A percentile compares a stretch with the other conserved stretches of the same genome.
phyloP scores from a whole-genome alignment of 305 asterid genomes.

The Withania somnifera region DNA sequence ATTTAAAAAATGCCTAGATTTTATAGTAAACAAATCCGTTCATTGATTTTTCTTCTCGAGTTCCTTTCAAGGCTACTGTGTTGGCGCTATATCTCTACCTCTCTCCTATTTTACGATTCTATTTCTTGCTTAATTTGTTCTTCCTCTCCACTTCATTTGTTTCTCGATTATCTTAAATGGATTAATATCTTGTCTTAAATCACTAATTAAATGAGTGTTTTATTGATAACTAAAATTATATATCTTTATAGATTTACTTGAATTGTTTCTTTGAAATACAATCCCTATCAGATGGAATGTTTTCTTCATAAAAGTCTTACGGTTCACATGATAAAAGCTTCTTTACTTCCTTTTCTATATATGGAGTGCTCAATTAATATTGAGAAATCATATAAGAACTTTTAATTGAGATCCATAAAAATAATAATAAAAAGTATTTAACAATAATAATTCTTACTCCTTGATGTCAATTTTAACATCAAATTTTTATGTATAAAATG shows the following conservation, averaged over 20 bases:
- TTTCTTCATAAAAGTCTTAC: not conserved
- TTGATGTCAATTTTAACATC: not conserved
- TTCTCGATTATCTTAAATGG: not conserved
- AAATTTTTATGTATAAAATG: not conserved
- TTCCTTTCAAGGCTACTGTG: not conserved
- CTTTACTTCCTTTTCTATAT: not conserved
- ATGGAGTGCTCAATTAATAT: not conserved
- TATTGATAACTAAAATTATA: not conserved
- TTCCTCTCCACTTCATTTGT: not conserved
- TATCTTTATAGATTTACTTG: not conserved
- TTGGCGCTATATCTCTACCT: not conserved
- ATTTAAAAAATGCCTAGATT: not conserved
- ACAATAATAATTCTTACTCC: not conserved
- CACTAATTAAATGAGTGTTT: not conserved
- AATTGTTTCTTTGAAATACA: not conserved
- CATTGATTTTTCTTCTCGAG: not conserved
- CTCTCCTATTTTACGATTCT: not conserved
- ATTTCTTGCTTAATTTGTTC: not conserved
- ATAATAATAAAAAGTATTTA: not conserved
- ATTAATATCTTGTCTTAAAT: not conserved
- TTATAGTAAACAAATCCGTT: not conserved
- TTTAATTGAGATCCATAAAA: not conserved
- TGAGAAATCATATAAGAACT: too few species aligned
- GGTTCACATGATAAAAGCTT: not conserved
- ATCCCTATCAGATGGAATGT: not conserved